Conservation (phyloP, 2,329 filamentous ascomycete species). For the Daldinia sp. region DNA sequence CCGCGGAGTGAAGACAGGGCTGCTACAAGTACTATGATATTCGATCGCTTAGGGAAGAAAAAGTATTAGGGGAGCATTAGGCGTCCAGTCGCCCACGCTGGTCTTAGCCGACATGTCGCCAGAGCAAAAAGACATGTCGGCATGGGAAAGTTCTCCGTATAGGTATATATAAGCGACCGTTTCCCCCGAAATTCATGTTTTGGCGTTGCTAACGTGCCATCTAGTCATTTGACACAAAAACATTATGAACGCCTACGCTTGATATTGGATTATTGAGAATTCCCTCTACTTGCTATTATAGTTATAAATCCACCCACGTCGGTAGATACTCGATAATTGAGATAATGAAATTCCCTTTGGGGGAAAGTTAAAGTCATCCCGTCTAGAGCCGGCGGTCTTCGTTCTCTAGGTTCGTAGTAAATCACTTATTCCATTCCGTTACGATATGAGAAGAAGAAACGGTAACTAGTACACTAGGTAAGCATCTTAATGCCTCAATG, state of each 20-base stretch:
- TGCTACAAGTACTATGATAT: neutral
- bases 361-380: neutral
- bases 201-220: slow-evolving; percentile 13
- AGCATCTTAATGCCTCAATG: no score
- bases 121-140: slow-evolving; percentile 46
- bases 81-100: slow-evolving; percentile 28
- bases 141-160: slow-evolving; percentile 27
- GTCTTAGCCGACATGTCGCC: slow-evolving; percentile 47
- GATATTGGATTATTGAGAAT: neutral
- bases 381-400: neutral
- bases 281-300: neutral
- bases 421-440: neutral
- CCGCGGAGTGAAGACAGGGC: slow-evolving; percentile 15
- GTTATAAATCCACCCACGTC: neutral
- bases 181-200: neutral
- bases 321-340: neutral
- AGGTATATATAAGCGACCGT: slow-evolving; percentile 21
- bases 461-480: neutral
- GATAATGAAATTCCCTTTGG: neutral
- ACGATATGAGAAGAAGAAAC: neutral
- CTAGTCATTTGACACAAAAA: slow-evolving; percentile 12
- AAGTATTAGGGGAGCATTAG: neutral
- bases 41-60: neutral
- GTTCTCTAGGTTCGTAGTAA: neutral
- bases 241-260: neutral